Percentiles rank a stretch among this genome's conserved stretches.
Evolutionary conservation across 176 grass and related monocot genomes (phyloP).

Genomic region (Secale cereale): DNA sequence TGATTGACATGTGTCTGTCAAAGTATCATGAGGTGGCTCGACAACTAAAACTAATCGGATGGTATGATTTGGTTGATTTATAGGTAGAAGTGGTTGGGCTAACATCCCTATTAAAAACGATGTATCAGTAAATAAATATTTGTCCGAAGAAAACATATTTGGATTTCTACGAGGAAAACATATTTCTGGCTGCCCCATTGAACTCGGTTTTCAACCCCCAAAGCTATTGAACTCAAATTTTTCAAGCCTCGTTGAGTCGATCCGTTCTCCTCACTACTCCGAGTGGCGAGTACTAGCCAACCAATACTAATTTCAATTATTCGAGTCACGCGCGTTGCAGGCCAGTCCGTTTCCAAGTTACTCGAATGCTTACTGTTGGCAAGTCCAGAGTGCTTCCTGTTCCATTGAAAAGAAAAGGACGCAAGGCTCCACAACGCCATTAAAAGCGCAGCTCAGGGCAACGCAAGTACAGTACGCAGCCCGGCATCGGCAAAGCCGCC

Average conservation of each 20-base stretch:
- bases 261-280: not conserved
- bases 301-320: not conserved
- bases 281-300: not conserved
- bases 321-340: not conserved
- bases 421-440: not conserved
- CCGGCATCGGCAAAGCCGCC: not conserved
- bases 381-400: not conserved
- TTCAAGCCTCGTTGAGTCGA: not conserved
- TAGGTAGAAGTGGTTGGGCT: constrained; percentile 34
- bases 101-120: not conserved
- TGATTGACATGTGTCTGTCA: not conserved
- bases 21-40: not conserved
- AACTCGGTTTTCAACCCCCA: not conserved
- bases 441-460: not conserved
- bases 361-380: not conserved
- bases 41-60: not conserved
- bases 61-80: constrained; percentile 16
- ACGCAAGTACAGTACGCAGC: no score
- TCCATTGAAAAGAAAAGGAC: not conserved
- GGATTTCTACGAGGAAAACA: no score
- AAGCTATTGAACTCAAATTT: no score
- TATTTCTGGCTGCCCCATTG: not conserved
- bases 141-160: not conserved
- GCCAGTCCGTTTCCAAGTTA: no score
- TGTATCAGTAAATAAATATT: not conserved